Evolutionary conservation across 140 eudicot species (phyloP), one percentile per base, ranked within the genome.

Genomic region (Ambrosia hybrid): DNA sequence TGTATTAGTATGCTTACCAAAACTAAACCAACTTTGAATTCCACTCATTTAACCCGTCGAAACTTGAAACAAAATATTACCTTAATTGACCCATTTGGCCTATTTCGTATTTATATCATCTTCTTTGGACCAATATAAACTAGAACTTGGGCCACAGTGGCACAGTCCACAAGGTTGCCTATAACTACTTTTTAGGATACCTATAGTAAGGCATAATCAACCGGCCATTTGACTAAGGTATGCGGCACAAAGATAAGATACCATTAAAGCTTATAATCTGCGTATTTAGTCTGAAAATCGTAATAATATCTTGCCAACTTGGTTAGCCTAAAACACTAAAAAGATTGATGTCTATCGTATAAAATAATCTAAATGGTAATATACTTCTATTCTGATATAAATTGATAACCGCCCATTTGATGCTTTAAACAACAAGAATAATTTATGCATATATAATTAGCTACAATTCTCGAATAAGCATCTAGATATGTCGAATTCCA

Each of bases 401-500:
- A 67, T 9, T 21, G 17, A 71, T 43, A 76, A 76, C 81, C 78
- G 62, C 15, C 78, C 75, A 81, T 71, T 39, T 76, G 67, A 71
- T 48, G 67, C 78, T 67, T 58, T 12, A 81, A 57, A 38, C 78
- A 76, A 63, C 51, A 71, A 65, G 81, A 76, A 81, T 81, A 48
- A 36, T 73, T 26, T 57, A 76, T 57, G 63, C 12, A 76, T 66
- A 59, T 65, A 77, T 77, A 76, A 77, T 76, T 39, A 61, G 72
- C 75, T 79, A 63, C 38, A 82, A 76, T 76, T 71, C 85, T 72
- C 14, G 71, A 71, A 81, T 51, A 76, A 76, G 75, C 78, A 76
- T 81, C 85, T 71, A 67, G 49, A 52, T 73, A 67, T 79, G 67
- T 34, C 85, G 71, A 76, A 48, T 65, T 55, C 71, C 15, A 37